Evolutionary conservation across 1,284 basidiomycete species (phyloP).

Genomic region (Boletus hoseneyae): DNA sequence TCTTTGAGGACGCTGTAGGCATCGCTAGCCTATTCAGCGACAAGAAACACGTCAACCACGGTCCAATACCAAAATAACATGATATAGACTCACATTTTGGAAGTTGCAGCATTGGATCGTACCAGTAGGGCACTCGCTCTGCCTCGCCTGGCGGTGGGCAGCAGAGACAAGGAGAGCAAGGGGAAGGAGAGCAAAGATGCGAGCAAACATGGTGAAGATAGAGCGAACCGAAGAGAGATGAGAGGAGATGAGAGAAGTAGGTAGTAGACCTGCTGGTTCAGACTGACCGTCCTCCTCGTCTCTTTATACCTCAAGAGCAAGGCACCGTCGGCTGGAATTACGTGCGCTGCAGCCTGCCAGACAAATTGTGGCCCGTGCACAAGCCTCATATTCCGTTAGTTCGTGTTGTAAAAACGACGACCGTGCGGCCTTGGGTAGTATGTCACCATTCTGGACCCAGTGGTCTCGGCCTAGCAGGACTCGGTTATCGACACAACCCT

Average conservation of each 20-base stretch:
- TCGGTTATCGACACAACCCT: no score
- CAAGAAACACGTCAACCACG: background rate
- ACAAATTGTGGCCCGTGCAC: background rate
- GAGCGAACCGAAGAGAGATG: background rate
- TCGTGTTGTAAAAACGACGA: background rate
- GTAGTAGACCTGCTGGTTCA: background rate
- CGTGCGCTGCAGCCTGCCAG: background rate
- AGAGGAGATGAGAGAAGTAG: background rate
- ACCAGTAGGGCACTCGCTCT: slow-evolving; percentile 11
- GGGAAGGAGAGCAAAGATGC: slow-evolving; percentile 12
- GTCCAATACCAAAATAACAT: no score
- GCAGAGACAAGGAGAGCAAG: slow-evolving; percentile 16
- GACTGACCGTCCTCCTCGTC: background rate
- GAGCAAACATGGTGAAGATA: background rate
- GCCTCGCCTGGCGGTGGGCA: slow-evolving; percentile 3
- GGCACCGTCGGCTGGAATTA: background rate
- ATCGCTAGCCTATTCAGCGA: no score
- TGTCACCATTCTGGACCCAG: no score
- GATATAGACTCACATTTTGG: no score
- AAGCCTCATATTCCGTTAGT: background rate
- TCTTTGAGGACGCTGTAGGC: no score
- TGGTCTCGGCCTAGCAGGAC: no score
- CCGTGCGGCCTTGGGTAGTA: no score
- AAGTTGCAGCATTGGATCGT: slow-evolving; percentile 11
- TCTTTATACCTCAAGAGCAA: background rate